Base-by-base conservation (phyloP, 371 early-diverging fungal species). In the Mortierella polycephala region DNA sequence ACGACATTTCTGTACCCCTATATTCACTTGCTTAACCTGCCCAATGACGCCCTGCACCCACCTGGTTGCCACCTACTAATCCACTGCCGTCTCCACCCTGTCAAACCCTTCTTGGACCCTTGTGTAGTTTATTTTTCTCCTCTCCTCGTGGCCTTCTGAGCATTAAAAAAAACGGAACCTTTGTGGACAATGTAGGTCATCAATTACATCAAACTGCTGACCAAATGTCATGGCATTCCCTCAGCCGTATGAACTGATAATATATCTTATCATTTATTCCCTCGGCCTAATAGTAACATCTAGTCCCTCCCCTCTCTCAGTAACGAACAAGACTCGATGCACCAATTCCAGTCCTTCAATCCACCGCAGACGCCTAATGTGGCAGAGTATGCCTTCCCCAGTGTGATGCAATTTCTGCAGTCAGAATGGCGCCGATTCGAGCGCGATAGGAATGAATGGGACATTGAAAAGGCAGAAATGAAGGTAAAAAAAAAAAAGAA, bases 381-480 rank as follows among this genome's bases (percentile, higher is more conserved):
- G 37, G 71, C 82, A 57, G 88, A 88, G 69, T 93, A 93, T 62
- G 86, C 91, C n/a, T 85, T 96, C 58, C 94, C 95, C 6, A 91
- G 91, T 40, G 94, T 95, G 46, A 83, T 96, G 20, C 94, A 94
- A 73, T 96, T 85, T 72, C 83, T 96, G 20, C 95, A 95, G 80
- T 81, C 84, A 7, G 95, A 96, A 84, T 95, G 95, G 95, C 82
- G 96, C 60, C 85, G 89, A 41, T 94, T 91, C 75, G 97, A 96
- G 68, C 86, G 92, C 60, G 96, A 96, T 72, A 87, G 93, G 21
- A 94, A 93, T 67, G 93, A 94, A 76, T 96, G 97, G 96, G 91
- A 92, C 23, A 92, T 95, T 74, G 96, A 95, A 71, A 82, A 87
- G 58, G 88, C 94, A 7, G 95, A 94, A 64, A 76, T 95, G 58